Evolutionary conservation across 2,329 filamentous ascomycete species (phyloP).

Genomic region (Ophiocordyceps camponoti-floridani): DNA sequence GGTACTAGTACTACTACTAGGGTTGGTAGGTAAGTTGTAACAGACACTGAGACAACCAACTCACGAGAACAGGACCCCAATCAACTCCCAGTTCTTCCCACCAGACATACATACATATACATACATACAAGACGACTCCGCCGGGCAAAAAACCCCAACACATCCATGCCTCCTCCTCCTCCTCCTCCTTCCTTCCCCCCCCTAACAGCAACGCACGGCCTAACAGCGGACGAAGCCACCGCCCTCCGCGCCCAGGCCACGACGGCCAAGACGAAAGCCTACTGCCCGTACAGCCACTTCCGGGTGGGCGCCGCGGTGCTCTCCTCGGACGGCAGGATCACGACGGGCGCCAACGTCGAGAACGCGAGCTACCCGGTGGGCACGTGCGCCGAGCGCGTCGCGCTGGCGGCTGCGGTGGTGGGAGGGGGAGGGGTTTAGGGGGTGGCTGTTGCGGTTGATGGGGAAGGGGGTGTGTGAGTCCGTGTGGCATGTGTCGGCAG

Average conservation of each 20-base stretch:
- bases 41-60: too few relatives aligned
- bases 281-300: slow-evolving; percentile 89
- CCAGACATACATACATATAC: too few relatives aligned
- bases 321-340: slow-evolving; percentile 20
- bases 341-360: slow-evolving; percentile 69
- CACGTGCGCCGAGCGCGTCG: slow-evolving; percentile 91
- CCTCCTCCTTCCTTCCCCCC: background rate
- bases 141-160: too few relatives aligned
- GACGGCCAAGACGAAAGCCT: slow-evolving; percentile 60
- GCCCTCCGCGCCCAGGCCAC: slow-evolving; percentile 48
- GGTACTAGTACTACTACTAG: too few relatives aligned
- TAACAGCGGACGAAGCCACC: slow-evolving; percentile 38
- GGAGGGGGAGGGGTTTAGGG: slow-evolving; percentile 48
- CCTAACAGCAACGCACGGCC: slow-evolving; percentile 13
- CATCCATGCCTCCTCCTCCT: too few relatives aligned
- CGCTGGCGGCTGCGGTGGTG: slow-evolving; percentile 56
- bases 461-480: slow-evolving; percentile 48
- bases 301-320: slow-evolving; percentile 75
- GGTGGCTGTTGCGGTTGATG: slow-evolving; percentile 72
- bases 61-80: too few relatives aligned
- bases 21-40: too few relatives aligned
- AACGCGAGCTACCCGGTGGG: slow-evolving; percentile 87
- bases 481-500: slow-evolving; percentile 93
- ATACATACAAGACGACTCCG: too few relatives aligned
- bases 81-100: too few relatives aligned